Conservation (phyloP, 2,329 filamentous ascomycete genomes). For the Aspergillus tubingensis region DNA sequence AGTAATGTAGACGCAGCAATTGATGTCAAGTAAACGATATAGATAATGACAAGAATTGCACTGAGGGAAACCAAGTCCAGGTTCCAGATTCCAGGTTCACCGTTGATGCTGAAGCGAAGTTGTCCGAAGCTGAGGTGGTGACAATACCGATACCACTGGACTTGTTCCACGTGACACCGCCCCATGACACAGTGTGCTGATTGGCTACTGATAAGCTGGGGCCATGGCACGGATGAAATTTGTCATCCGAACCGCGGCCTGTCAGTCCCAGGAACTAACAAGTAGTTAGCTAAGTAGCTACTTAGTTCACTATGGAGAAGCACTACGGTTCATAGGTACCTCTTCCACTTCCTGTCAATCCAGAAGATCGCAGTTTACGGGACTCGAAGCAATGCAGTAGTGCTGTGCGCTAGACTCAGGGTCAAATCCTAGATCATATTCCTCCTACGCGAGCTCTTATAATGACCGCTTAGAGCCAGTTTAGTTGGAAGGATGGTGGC, state of each 20-base stretch:
- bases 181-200: not conserved
- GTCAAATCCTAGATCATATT: not conserved
- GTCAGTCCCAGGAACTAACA: not conserved
- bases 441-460: not conserved
- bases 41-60: not conserved
- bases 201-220: slow-evolving; percentile 22
- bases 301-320: too few species aligned
- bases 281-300: not conserved
- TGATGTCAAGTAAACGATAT: too few species aligned
- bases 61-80: not conserved
- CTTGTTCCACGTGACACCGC: not conserved
- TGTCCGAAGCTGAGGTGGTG: not conserved
- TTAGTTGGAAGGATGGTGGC: not conserved
- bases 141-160: not conserved
- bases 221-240: not conserved
- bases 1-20: not conserved
- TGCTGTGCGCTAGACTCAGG: too few species aligned
- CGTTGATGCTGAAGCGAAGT: not conserved
- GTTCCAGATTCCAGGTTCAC: not conserved
- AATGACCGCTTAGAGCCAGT: not conserved
- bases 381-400: too few species aligned
- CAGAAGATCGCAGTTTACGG: too few species aligned
- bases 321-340: not conserved
- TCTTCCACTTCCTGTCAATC: too few species aligned
- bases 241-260: not conserved